Base-by-base conservation (phyloP, 1,284 basidiomycete genomes). In the Stygiomarasmius scandens region DNA sequence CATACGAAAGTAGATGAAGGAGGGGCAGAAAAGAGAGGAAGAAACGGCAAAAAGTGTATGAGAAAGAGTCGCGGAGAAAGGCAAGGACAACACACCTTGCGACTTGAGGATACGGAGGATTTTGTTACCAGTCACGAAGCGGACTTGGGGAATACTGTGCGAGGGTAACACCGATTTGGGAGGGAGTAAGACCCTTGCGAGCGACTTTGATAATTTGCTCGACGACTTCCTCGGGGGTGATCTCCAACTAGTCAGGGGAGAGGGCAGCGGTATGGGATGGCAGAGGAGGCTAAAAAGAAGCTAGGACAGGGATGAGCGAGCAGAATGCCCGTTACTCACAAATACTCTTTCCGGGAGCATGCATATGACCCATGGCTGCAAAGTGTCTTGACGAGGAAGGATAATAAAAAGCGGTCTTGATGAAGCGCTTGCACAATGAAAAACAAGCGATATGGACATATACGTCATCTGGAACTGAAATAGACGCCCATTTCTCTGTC, bases 341-440 rank as follows among this genome's bases (percentile, higher is more conserved):
- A 84, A 96, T 96, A 85, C 94, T 95, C 92, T 98, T 96, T 82
- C 93, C 93, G 78, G 93, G 93, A 86, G 93, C 93, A 86, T 96
- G 94, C 92, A 96, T 94, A 74, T 93, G 91, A 92, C 90, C 90
- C 89, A 92, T 92, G 78, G 67, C 77, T 52, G 50, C 19, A 10
- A 24, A 52, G 9, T 64, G 59, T 56, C 49, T 34, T 50, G 49
- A 56, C 27, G 49, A 51, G 44, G 19, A 36, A 54, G 55, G 52
- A 56, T 24, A n/a, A 41, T n/a, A 46, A 52, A 49, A 46, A 19
- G 16, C 4, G 41, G 72, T 72, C 74, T 77, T 75, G 74, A 75
- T 5, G 67, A 54, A 29, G 19, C 49, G 49, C 49, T 56, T 41
- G 38, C 38, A 16, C 38, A 6, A 32, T 12, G 29, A 32, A 32